Percentiles rank a stretch among this genome's conserved stretches.
Conservation (phyloP, 2,329 filamentous ascomycete genomes). For the Tolypocladium pustulatum region DNA sequence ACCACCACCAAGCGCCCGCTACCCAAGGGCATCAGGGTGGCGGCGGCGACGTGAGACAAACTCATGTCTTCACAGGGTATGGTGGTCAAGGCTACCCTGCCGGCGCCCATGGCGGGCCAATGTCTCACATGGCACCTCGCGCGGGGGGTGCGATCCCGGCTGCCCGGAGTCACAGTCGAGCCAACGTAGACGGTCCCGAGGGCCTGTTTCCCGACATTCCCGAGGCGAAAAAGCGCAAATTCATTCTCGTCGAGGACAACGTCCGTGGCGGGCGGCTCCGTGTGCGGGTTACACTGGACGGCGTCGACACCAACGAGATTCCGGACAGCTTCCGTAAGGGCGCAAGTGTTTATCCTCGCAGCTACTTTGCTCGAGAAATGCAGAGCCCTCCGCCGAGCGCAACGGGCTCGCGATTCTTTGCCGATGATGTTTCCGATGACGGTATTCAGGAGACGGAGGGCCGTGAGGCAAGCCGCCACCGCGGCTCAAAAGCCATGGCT, state of each 20-base stretch:
- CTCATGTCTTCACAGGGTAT: slow-evolving; percentile 66
- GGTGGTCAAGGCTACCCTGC: slow-evolving; percentile 48
- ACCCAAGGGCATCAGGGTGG: slow-evolving; percentile 38
- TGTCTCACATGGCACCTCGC: slow-evolving; percentile 48
- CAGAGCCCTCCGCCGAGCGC: slow-evolving; percentile 71
- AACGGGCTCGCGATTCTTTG: slow-evolving; percentile 64
- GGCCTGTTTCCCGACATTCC: slow-evolving; percentile 81
- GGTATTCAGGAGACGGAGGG: slow-evolving; percentile 41
- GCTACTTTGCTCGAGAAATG: slow-evolving; percentile 91
- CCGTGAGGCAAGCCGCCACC: slow-evolving; percentile 25
- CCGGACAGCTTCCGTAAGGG: slow-evolving; percentile 88
- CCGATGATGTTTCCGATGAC: slow-evolving; percentile 51
- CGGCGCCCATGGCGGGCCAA: slow-evolving; percentile 39
- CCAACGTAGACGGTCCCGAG: slow-evolving; percentile 49
- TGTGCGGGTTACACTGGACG: slow-evolving; percentile 86
- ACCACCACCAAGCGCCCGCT: slow-evolving; percentile 52
- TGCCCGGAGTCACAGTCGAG: slow-evolving; percentile 22
- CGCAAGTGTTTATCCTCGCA: slow-evolving; percentile 82
- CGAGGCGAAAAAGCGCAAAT: slow-evolving; percentile 86
- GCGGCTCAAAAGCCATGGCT: slow-evolving; percentile 18
- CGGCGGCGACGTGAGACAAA: slow-evolving; percentile 56
- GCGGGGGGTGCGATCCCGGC: slow-evolving; percentile 23
- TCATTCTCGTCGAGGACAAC: slow-evolving; percentile 88
- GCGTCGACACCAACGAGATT: slow-evolving; percentile 89
- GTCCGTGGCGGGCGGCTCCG: slow-evolving; percentile 72